Percentiles rank a stretch among this genome's conserved stretches.
Conservation (phyloP, 345 rosid genomes). For the Eucalyptus virginea region DNA sequence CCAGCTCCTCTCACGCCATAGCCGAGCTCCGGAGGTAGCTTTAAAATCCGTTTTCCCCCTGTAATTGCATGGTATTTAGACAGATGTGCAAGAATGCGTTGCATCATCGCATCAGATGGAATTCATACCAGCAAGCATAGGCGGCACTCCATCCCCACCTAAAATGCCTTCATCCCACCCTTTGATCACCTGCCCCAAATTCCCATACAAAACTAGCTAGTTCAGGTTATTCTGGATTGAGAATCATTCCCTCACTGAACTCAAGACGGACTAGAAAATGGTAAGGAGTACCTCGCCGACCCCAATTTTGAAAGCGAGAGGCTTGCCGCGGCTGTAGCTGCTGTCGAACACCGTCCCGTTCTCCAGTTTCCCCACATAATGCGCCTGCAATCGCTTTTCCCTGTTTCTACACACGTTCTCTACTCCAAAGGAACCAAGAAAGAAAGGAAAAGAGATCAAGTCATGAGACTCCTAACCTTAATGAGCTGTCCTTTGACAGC, state of each 20-base stretch:
- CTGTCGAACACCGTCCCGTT: constrained; percentile 84
- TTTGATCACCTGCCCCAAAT: constrained; percentile 50
- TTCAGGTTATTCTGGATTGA: background rate
- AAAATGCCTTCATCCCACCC: constrained; percentile 92
- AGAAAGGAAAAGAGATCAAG: background rate
- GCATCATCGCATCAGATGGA: background rate
- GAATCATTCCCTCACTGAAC: background rate
- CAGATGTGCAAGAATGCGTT: background rate
- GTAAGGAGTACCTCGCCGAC: constrained; percentile 57
- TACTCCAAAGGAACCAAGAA: background rate
- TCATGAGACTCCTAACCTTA: constrained; percentile 26
- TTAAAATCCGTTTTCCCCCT: constrained; percentile 70
- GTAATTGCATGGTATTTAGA: background rate
- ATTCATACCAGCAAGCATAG: constrained; percentile 72
- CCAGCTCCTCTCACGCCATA: constrained; percentile 93
- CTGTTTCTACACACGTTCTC: background rate
- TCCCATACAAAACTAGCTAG: background rate
- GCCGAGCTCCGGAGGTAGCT: constrained; percentile 72
- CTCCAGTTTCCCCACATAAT: constrained; percentile 81
- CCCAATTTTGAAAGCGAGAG: constrained; percentile 66
- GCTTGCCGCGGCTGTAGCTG: constrained; percentile 86
- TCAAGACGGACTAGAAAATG: background rate
- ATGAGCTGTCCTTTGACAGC: constrained; percentile 77
- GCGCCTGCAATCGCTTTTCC: constrained; percentile 31
- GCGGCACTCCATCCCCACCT: constrained; percentile 82